phyloP scores from a whole-genome alignment of 495 filamentous ascomycete species.

The Chlorociboria aeruginascens region DNA sequence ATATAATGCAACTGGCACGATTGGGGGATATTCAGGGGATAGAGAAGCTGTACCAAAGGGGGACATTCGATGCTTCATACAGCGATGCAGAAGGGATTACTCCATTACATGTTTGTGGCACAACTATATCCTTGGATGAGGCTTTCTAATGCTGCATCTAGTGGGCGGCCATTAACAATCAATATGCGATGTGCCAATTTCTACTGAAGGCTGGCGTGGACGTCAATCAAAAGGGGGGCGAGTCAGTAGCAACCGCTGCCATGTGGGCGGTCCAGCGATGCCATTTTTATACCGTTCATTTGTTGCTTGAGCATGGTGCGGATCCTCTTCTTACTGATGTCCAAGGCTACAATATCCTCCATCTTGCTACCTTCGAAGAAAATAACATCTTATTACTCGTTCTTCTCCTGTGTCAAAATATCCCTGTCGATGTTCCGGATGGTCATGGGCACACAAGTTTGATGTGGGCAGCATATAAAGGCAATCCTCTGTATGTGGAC shows the following conservation, averaged over 20 bases:
- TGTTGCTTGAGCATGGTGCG: constrained; percentile 77
- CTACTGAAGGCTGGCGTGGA: constrained; percentile 81
- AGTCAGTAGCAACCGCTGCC: constrained; percentile 82
- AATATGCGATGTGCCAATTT: constrained; percentile 91
- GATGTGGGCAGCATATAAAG: constrained; percentile 99
- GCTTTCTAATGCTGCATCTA: constrained; percentile 26
- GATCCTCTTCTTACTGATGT: constrained; percentile 81
- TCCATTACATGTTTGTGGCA: constrained; percentile 69
- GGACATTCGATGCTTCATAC: constrained; percentile 69
- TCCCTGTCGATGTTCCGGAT: constrained; percentile 83
- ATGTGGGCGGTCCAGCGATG: constrained; percentile 96
- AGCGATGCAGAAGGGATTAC: constrained; percentile 87
- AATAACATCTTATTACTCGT: constrained; percentile 80
- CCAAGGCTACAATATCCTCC: constrained; percentile 93
- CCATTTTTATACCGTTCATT: constrained; percentile 65
- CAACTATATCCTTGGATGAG: neutral
- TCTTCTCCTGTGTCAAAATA: constrained; percentile 76
- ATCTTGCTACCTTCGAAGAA: constrained; percentile 93
- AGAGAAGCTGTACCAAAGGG: constrained; percentile 74
- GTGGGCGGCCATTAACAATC: constrained; percentile 99
- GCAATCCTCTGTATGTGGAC: constrained; percentile 82
- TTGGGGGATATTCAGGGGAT: constrained; percentile 77
- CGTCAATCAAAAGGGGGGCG: constrained; percentile 89
- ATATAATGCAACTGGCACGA: constrained; percentile 92
- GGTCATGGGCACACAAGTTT: constrained; percentile 79